Evolutionary conservation across 2,329 filamentous ascomycete species (phyloP).

Genomic region (Xylariomycetidae sp.): DNA sequence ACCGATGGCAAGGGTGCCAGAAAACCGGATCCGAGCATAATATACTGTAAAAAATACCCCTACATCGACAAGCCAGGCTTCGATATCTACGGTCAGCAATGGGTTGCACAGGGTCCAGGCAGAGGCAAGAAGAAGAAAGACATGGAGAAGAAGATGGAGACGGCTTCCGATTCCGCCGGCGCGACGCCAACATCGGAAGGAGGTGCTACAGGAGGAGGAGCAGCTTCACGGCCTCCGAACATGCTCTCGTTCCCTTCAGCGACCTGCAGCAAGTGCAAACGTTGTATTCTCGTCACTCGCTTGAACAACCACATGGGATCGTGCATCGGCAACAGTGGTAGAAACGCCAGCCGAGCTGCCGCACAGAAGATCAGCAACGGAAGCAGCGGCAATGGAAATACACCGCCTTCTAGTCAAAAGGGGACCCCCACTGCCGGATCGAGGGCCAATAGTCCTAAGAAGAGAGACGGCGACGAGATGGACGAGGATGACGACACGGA

Average conservation of each 20-base stretch:
- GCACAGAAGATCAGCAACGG: slow-evolving; percentile 60
- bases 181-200: slow-evolving; percentile 43
- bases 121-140: slow-evolving; percentile 78
- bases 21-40: slow-evolving; percentile 61
- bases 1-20: slow-evolving; percentile 64
- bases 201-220: slow-evolving; percentile 20
- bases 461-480: slow-evolving; percentile 50
- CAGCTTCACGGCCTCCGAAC: slow-evolving; percentile 46
- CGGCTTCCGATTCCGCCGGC: slow-evolving; percentile 37
- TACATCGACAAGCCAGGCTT: slow-evolving; percentile 72
- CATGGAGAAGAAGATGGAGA: slow-evolving; percentile 56
- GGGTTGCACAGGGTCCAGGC: slow-evolving; percentile 65
- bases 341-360: slow-evolving; percentile 58
- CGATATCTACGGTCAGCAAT: slow-evolving; percentile 80
- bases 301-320: slow-evolving; percentile 66
- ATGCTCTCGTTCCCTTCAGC: slow-evolving; percentile 61
- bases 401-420: slow-evolving; percentile 59
- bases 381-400: slow-evolving; percentile 41
- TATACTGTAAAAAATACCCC: slow-evolving; percentile 76
- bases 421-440: slow-evolving; percentile 54
- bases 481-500: slow-evolving; percentile 51
- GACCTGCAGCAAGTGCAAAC: slow-evolving; percentile 64
- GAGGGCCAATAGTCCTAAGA: slow-evolving; percentile 50
- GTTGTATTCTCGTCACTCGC: slow-evolving; percentile 60
- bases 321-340: slow-evolving; percentile 61